Conservation (phyloP, 106 monocot species). For the Platanthera zijinensis region DNA sequence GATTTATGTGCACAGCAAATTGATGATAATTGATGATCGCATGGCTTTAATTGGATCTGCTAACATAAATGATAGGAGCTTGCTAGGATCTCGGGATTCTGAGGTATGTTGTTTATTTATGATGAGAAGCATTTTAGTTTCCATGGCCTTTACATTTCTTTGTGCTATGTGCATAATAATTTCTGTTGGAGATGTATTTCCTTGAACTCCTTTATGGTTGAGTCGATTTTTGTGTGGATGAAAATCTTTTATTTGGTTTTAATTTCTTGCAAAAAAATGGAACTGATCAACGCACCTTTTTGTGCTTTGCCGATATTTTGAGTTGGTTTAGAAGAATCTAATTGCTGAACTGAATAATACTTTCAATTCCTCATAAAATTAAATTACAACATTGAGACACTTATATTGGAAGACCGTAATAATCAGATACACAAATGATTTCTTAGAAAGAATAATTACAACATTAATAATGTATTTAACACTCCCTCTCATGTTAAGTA, state of each 20-base stretch:
- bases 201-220: background rate
- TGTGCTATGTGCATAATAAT: too few species aligned
- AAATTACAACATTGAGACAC: too few species aligned
- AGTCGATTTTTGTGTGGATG: background rate
- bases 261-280: background rate
- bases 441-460: too few species aligned
- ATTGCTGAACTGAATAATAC: too few species aligned
- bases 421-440: too few species aligned
- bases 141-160: background rate
- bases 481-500: too few species aligned
- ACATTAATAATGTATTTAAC: too few species aligned
- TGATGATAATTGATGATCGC: constrained; percentile 96
- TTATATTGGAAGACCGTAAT: too few species aligned
- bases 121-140: background rate
- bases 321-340: too few species aligned
- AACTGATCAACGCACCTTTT: background rate
- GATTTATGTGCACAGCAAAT: constrained; percentile 99
- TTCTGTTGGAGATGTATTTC: background rate
- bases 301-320: background rate
- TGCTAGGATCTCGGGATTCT: constrained; percentile 93
- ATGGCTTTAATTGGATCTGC: constrained; percentile 85
- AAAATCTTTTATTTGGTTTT: background rate
- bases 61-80: constrained; percentile 98
- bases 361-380: too few species aligned
- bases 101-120: constrained; percentile 49